A percentile compares a stretch with the other conserved stretches of the same genome.
These are phyloP conservation scores for Diaporthe sp. DNA, from an alignment of 2,329 filamentous ascomycete species.

Conservation along the genomic window DNA sequence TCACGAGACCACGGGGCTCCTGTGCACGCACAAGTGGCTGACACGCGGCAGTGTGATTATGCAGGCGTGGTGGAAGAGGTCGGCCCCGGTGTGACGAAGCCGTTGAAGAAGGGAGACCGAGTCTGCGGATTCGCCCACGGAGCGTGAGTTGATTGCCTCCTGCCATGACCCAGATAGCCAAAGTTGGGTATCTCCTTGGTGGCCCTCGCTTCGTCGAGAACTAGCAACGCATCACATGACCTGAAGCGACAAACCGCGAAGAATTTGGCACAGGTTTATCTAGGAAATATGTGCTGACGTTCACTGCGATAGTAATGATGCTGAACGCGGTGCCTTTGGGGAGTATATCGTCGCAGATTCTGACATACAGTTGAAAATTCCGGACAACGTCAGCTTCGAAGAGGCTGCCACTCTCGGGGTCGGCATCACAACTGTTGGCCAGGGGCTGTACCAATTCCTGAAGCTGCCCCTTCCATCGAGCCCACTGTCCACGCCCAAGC, in stretches of 20 bases:
- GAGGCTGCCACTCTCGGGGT: conserved; percentile 61
- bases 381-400: conserved; percentile 60
- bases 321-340: conserved; percentile 60
- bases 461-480: conserved; percentile 60
- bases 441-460: conserved; percentile 63
- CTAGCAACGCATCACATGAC: background rate
- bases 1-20: background rate
- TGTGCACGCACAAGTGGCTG: background rate
- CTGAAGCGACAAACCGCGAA: no score
- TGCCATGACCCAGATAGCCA: background rate
- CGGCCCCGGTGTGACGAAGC: conserved; percentile 57
- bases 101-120: conserved; percentile 63
- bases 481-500: conserved; percentile 43
- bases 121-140: conserved; percentile 46
- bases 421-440: conserved; percentile 59
- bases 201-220: background rate
- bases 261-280: background rate
- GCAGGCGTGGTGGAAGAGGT: conserved; percentile 62
- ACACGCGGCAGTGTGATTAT: conserved; percentile 56
- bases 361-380: conserved; percentile 59
- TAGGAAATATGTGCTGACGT: background rate
- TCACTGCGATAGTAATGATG: conserved; percentile 50
- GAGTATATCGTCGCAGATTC: conserved; percentile 56
- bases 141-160: conserved; percentile 1
- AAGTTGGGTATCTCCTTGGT: background rate